Conservation (phyloP, 2,329 filamentous ascomycete species). For the Botrytis sinoallii region DNA sequence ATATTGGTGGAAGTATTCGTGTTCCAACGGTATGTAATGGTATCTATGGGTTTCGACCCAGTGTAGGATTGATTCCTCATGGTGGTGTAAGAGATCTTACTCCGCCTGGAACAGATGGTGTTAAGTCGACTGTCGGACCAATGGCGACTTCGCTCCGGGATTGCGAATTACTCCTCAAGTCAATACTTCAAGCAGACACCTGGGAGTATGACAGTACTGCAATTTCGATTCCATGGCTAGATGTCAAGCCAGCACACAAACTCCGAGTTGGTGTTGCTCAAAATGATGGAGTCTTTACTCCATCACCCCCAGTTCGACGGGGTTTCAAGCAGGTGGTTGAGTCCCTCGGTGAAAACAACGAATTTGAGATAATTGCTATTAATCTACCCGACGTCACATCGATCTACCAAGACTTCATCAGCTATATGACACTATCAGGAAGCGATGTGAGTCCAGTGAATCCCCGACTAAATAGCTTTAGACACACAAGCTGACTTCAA, state of each 20-base stretch:
- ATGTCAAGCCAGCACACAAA: neutral
- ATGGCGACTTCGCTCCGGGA: neutral
- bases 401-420: slow-evolving; percentile 49
- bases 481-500: neutral
- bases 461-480: neutral
- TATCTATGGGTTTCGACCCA: neutral
- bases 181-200: slow-evolving; percentile 13
- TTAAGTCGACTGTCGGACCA: neutral
- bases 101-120: neutral
- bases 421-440: slow-evolving; percentile 24
- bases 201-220: slow-evolving; percentile 40
- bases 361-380: neutral
- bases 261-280: neutral
- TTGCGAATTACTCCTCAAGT: slow-evolving; percentile 9
- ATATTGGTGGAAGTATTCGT: slow-evolving; percentile 28
- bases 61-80: slow-evolving; percentile 5
- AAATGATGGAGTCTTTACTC: neutral
- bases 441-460: slow-evolving; percentile 30
- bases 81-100: neutral
- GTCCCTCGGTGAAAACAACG: neutral
- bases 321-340: neutral
- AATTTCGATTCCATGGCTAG: slow-evolving; percentile 11
- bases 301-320: neutral
- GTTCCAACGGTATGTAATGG: slow-evolving; percentile 4
- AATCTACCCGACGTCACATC: slow-evolving; percentile 38